Conservation (phyloP, 441 rosid genomes). For the Adansonia rubrostipa region DNA sequence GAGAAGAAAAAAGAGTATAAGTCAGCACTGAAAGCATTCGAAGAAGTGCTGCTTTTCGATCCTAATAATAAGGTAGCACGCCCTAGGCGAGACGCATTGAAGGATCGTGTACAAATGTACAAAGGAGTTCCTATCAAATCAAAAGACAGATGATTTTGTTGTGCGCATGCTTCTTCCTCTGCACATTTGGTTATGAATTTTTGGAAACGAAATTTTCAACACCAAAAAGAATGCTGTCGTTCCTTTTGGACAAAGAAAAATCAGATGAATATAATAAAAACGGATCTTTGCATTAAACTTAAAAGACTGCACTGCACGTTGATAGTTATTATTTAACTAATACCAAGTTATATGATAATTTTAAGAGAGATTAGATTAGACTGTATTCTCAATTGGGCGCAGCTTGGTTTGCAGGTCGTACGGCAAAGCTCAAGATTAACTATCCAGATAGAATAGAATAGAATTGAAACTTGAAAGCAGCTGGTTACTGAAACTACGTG, state of each 20-base stretch:
- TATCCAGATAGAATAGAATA: too few species aligned
- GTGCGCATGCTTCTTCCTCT: neutral
- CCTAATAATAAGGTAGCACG: constrained; percentile 88
- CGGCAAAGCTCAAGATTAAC: too few species aligned
- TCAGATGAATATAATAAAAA: neutral
- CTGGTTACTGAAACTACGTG: too few species aligned
- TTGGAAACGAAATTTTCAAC: neutral
- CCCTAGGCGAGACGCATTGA: constrained; percentile 77
- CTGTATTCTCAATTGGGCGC: too few species aligned
- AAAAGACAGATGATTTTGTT: constrained; percentile 57
- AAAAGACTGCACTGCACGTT: neutral
- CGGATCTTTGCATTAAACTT: neutral
- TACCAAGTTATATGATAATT: too few species aligned
- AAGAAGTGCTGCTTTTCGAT: constrained; percentile 88
- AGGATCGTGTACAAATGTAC: constrained; percentile 73
- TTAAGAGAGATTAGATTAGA: too few species aligned
- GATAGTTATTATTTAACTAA: too few species aligned
- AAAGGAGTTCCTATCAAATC: constrained; percentile 80
- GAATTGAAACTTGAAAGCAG: too few species aligned
- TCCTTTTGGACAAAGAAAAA: neutral
- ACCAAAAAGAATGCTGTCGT: neutral
- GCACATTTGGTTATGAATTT: neutral
- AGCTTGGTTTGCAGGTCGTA: too few species aligned
- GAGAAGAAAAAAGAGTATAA: constrained; percentile 84
- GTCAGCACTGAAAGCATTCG: constrained; percentile 85